Conservation (phyloP, 345 rosid genomes). For the Psidium friedrichsthalianum region DNA sequence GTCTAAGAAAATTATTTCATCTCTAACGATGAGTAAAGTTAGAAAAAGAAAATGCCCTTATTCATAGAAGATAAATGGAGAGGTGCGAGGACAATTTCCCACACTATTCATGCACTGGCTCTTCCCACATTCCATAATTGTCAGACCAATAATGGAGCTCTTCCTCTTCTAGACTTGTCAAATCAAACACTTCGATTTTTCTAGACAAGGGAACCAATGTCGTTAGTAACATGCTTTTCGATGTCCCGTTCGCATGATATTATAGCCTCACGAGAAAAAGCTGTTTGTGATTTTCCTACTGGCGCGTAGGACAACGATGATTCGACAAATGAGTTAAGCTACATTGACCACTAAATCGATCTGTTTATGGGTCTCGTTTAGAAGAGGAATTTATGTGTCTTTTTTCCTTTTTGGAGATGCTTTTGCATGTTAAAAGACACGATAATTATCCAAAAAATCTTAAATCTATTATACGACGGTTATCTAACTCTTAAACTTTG, state of each 20-base stretch:
- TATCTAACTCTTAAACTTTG: too few species aligned
- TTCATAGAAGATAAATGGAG: neutral
- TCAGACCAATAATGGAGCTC: neutral
- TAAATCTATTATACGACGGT: too few species aligned
- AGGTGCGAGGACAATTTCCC: neutral
- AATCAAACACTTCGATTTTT: neutral
- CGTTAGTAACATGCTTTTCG: neutral
- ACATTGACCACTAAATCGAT: neutral
- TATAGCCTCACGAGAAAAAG: neutral
- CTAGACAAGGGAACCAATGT: neutral
- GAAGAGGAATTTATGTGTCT: too few species aligned
- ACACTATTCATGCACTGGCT: neutral
- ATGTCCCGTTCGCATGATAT: neutral
- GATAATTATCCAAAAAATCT: too few species aligned
- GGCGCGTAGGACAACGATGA: neutral
- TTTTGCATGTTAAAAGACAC: neutral
- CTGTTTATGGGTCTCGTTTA: neutral
- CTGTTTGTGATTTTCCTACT: neutral
- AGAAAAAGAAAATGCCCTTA: neutral
- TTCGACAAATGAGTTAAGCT: neutral
- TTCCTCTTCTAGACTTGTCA: neutral
- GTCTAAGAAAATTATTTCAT: neutral
- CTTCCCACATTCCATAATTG: neutral
- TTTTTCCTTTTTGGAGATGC: neutral
- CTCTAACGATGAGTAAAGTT: neutral